These are phyloP conservation scores for Lactarius deliciosus DNA, from an alignment of 768 basidiomycete genomes.

Conservation along the genomic window DNA sequence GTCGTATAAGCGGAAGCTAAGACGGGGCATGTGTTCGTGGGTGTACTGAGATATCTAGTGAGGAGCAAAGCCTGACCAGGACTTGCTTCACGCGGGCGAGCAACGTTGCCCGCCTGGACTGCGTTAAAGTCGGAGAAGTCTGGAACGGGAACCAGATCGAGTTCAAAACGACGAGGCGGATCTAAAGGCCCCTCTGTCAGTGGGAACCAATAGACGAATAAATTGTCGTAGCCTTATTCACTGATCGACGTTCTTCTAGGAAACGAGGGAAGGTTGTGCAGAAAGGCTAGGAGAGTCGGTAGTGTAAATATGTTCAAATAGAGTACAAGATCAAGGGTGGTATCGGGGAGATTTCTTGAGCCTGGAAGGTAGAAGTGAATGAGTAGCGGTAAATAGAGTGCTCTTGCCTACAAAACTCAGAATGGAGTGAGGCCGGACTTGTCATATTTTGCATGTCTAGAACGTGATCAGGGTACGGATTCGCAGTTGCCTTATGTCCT, in stretches of 20 bases:
- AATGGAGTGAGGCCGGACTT: conserved; percentile 38
- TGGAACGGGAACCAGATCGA: conserved; percentile 72
- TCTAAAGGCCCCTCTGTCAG: conserved; percentile 38
- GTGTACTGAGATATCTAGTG: conserved; percentile 34
- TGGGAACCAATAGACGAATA: not conserved
- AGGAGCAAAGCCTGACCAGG: conserved; percentile 50
- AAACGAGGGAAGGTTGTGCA: conserved; percentile 54
- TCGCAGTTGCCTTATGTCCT: conserved; percentile 28
- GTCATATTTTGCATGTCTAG: conserved; percentile 53
- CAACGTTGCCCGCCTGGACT: conserved; percentile 42
- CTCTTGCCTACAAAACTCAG: conserved; percentile 30
- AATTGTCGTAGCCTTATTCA: conserved; percentile 31
- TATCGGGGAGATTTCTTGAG: conserved; percentile 31
- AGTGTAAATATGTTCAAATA: conserved; percentile 48
- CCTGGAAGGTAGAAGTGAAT: conserved; percentile 21
- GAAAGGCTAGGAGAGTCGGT: conserved; percentile 56
- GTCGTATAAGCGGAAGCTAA: not conserved
- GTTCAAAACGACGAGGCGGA: conserved; percentile 60
- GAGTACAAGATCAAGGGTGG: conserved; percentile 36
- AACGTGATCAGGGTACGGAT: conserved; percentile 24
- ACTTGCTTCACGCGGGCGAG: conserved; percentile 53
- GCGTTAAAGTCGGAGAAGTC: conserved; percentile 41
- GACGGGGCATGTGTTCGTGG: not conserved
- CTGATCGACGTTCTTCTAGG: conserved; percentile 47
- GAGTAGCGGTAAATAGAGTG: not conserved